Conservation (phyloP, 192 early-diverging fungal species). For the Backusella circina region DNA sequence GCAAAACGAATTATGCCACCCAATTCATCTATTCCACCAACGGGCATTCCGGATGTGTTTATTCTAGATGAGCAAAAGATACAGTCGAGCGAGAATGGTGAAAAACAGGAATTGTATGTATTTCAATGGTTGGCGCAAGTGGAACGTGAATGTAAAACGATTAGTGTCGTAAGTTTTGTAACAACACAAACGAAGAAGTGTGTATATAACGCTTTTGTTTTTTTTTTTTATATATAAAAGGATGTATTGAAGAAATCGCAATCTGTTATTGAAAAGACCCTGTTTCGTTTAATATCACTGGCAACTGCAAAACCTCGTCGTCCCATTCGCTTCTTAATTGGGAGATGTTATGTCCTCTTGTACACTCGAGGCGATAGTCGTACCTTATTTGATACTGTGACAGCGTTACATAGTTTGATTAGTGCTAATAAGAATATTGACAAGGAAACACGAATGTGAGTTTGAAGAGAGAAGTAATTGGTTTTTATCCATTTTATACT, state of each 20-base stretch:
- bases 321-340: slow-evolving; percentile 68
- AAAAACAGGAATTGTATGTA: slow-evolving; percentile 77
- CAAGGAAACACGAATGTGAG: slow-evolving; percentile 63
- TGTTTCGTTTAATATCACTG: slow-evolving; percentile 68
- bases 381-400: slow-evolving; percentile 76
- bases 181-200: not conserved
- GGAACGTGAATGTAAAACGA: slow-evolving; percentile 66
- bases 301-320: slow-evolving; percentile 59
- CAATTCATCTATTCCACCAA: slow-evolving; percentile 15
- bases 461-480: not conserved
- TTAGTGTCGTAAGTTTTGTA: slow-evolving; percentile 39
- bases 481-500: not conserved
- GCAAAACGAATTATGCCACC: not conserved
- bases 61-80: slow-evolving; percentile 50
- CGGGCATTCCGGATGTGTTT: slow-evolving; percentile 47
- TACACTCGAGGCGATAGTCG: slow-evolving; percentile 75
- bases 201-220: not conserved
- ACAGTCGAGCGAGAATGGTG: slow-evolving; percentile 33
- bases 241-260: slow-evolving; percentile 61
- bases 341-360: slow-evolving; percentile 62
- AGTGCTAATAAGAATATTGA: slow-evolving; percentile 56
- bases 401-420: slow-evolving; percentile 55
- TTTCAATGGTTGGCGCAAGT: slow-evolving; percentile 89
- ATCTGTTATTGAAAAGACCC: slow-evolving; percentile 65
- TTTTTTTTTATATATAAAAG: slow-evolving; percentile 23